Conservation (phyloP, 805 yeast genomes). For the Metschnikowia cerradonensis region DNA sequence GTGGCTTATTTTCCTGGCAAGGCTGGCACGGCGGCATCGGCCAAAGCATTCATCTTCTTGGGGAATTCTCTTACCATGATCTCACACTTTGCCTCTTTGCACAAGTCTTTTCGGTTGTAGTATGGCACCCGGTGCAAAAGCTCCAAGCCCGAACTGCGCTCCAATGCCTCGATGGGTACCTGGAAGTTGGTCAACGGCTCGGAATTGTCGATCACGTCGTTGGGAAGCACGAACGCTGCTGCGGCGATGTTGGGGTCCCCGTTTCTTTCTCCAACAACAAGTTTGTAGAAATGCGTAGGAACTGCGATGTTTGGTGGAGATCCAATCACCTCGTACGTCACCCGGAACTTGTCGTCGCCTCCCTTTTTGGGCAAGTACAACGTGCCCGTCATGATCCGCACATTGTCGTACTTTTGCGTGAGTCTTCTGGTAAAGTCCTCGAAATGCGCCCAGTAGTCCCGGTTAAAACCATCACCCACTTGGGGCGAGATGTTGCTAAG, state of each 20-base stretch:
- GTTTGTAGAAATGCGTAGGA: slow-evolving; percentile 94
- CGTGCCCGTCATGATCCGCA: slow-evolving; percentile 91
- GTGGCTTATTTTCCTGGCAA: slow-evolving; percentile 1
- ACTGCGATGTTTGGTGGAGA: slow-evolving; percentile 96
- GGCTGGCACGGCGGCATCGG: not conserved
- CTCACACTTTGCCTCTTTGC: slow-evolving; percentile 76
- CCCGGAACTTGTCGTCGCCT: slow-evolving; percentile 82
- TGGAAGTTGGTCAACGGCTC: slow-evolving; percentile 71
- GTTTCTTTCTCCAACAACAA: slow-evolving; percentile 73
- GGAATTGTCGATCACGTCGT: slow-evolving; percentile 68
- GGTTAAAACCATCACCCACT: slow-evolving; percentile 94
- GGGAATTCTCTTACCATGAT: slow-evolving; percentile 79
- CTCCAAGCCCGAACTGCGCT: slow-evolving; percentile 80
- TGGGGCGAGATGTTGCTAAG: slow-evolving; percentile 94
- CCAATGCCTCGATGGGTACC: slow-evolving; percentile 87
- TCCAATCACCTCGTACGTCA: slow-evolving; percentile 88
- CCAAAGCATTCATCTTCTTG: slow-evolving; percentile 32
- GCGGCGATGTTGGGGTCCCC: slow-evolving; percentile 54
- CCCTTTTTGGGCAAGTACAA: slow-evolving; percentile 76
- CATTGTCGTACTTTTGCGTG: slow-evolving; percentile 65
- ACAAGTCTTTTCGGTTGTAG: slow-evolving; percentile 55
- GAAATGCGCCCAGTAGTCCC: slow-evolving; percentile 96
- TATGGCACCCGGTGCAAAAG: slow-evolving; percentile 67
- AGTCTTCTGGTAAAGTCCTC: slow-evolving; percentile 84
- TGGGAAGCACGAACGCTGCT: slow-evolving; percentile 93